These are phyloP conservation scores for barrel medic (Medicago truncatula) DNA, from an alignment of 306 rosid species.

Conservation along the genomic window MtrunA17r5.0-ANR NC_053048.1:917001-917500, in stretches of 20 bases:
- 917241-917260: constrained; percentile 30
- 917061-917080: too few species aligned
- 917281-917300: not conserved
- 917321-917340: not conserved
- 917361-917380: not conserved
- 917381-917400: not conserved
- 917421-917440: not conserved
- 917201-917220: not conserved
- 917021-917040: too few species aligned
- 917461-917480: not conserved
- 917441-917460: not conserved
- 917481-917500: not conserved
- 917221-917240: constrained; percentile 30
- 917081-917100: too few species aligned
- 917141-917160: too few species aligned
- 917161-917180: too few species aligned
- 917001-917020: too few species aligned
- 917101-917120: too few species aligned
- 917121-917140: too few species aligned
- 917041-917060: too few species aligned
- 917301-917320: not conserved
- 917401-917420: not conserved
- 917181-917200: not conserved
- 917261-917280: constrained; percentile 13
- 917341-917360: not conserved